phyloP scores from a whole-genome alignment of 805 yeast genomes.

The Candida caryicola region DNA sequence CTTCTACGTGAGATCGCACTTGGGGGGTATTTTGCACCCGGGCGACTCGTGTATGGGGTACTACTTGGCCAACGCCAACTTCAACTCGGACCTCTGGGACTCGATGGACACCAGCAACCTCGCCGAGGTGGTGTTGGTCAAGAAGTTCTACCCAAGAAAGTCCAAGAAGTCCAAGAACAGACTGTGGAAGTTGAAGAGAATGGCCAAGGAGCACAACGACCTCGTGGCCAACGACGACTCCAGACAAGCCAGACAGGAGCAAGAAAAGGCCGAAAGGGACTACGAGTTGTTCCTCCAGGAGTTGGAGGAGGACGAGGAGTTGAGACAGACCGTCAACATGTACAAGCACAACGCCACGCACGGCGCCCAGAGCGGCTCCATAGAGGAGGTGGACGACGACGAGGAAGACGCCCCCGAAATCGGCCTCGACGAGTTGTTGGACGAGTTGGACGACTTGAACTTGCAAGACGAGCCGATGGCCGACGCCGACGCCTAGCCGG shows the following conservation, averaged over 20 bases:
- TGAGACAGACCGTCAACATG: slow-evolving; percentile 85
- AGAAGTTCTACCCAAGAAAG: slow-evolving; percentile 84
- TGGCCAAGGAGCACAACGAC: slow-evolving; percentile 94
- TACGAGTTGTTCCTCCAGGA: slow-evolving; percentile 95
- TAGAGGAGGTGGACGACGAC: slow-evolving; percentile 43
- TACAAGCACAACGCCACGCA: slow-evolving; percentile 58
- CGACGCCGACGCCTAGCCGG: too few relatives aligned
- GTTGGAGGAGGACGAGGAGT: slow-evolving; percentile 93
- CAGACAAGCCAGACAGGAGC: slow-evolving; percentile 81
- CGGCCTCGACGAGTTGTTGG: slow-evolving; percentile 87
- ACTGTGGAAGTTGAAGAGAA: slow-evolving; percentile 91
- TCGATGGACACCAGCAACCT: slow-evolving; percentile 54
- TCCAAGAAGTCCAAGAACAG: slow-evolving; percentile 72
- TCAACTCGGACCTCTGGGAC: slow-evolving; percentile 86
- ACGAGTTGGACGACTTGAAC: slow-evolving; percentile 92
- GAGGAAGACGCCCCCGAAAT: slow-evolving; percentile 87
- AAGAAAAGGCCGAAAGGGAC: slow-evolving; percentile 89
- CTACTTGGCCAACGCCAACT: slow-evolving; percentile 78
- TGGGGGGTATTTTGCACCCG: slow-evolving; percentile 92
- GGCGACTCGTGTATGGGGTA: slow-evolving; percentile 96
- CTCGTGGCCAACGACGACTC: slow-evolving; percentile 68
- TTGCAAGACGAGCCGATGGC: slow-evolving; percentile 51
- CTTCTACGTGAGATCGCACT: slow-evolving; percentile 82
- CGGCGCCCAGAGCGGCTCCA: slow-evolving; percentile 45
- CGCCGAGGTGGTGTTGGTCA: slow-evolving; percentile 85